Evolutionary conservation across 202 grass and related monocot species (phyloP).

Genomic region (Tripidium arundinaceum): DNA sequence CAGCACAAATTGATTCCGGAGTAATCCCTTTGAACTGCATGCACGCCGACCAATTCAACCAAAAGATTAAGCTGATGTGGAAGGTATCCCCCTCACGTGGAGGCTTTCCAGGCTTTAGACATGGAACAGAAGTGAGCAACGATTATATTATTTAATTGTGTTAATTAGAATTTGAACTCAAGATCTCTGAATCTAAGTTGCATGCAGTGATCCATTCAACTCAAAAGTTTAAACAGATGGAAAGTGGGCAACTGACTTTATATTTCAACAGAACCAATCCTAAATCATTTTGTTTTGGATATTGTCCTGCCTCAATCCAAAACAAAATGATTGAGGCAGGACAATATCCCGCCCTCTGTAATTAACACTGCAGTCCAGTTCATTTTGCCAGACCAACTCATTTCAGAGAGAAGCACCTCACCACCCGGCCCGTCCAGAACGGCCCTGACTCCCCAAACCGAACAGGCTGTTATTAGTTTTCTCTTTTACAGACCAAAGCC

Average conservation of each 20-base stretch:
- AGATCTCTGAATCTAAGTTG: neutral
- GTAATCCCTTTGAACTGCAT: too few relatives aligned
- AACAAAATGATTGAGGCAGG: neutral
- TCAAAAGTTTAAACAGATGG: neutral
- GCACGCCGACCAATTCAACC: too few relatives aligned
- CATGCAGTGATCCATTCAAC: neutral
- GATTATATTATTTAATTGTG: neutral
- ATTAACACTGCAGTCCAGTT: neutral
- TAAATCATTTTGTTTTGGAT: neutral
- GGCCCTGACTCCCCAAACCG: neutral
- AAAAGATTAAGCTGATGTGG: too few relatives aligned
- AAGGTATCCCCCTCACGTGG: too few relatives aligned
- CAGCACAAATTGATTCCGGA: too few relatives aligned
- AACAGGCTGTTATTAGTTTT: neutral
- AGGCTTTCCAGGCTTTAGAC: too few relatives aligned
- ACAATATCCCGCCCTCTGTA: neutral
- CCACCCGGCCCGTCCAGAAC: neutral
- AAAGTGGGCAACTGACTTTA: neutral
- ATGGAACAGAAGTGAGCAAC: neutral
- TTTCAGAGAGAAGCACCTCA: neutral
- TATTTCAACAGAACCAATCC: neutral
- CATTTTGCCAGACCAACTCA: neutral
- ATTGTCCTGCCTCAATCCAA: too few relatives aligned
- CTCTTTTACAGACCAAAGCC: neutral
- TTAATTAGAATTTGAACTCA: neutral